These are phyloP conservation scores for Candida glucosophila DNA, from an alignment of 1,139 yeast species.

Conservation along the genomic window DNA sequence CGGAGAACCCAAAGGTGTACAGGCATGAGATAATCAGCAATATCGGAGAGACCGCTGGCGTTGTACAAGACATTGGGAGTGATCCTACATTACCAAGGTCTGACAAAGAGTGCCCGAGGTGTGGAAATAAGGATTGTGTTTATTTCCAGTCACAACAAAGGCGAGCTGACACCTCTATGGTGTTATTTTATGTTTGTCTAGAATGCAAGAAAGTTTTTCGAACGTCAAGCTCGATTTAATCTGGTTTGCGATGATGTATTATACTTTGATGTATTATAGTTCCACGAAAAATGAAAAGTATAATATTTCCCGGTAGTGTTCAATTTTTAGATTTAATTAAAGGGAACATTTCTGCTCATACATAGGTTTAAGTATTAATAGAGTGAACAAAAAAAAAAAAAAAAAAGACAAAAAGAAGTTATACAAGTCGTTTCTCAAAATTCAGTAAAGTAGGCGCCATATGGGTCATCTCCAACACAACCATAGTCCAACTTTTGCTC, in stretches of 20 bases:
- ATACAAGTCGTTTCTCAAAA: no score
- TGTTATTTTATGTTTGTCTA: conserved; percentile 85
- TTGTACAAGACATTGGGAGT: conserved; percentile 88
- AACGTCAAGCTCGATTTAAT: no score
- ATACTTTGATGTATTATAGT: no score
- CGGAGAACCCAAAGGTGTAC: conserved; percentile 82
- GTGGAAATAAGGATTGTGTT: conserved; percentile 84
- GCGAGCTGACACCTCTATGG: conserved; percentile 93
- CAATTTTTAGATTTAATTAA: no score
- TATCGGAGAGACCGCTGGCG: conserved; percentile 94
- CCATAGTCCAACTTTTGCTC: conserved; percentile 54
- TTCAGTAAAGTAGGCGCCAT: conserved; percentile 40
- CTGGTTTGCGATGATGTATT: no score
- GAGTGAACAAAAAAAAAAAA: no score
- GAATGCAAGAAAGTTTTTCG: conserved; percentile 73
- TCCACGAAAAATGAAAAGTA: no score
- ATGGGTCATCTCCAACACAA: conserved; percentile 39
- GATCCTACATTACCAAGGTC: conserved; percentile 96
- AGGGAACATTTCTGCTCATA: no score
- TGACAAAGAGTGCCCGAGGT: conserved; percentile 85
- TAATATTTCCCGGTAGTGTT: no score
- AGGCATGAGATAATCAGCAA: conserved; percentile 88
- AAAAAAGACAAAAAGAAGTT: no score
- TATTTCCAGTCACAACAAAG: conserved; percentile 95
- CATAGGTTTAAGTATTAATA: no score